Evolutionary conservation across 441 rosid genomes (phyloP).

Genomic region (Lepidium campestre): DNA sequence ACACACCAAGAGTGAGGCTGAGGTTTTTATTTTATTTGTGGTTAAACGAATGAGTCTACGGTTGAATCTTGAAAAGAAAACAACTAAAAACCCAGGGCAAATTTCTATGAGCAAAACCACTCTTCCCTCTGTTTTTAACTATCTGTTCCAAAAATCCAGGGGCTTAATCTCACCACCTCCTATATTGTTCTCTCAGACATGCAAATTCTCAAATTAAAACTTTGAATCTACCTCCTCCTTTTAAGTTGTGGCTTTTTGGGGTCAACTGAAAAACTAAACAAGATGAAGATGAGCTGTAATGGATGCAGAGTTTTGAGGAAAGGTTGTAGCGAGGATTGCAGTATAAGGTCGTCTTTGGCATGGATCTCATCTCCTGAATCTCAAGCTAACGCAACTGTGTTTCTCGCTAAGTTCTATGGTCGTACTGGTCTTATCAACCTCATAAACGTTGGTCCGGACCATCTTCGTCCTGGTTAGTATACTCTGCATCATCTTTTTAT

Average conservation of each 20-base stretch:
- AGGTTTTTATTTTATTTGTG: too few species aligned
- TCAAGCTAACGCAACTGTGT: constrained; percentile 58
- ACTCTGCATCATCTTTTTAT: too few species aligned
- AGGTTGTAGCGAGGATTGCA: constrained; percentile 48
- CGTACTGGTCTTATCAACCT: constrained; percentile 60
- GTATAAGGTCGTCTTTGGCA: constrained; percentile 44
- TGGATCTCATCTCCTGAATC: constrained; percentile 51
- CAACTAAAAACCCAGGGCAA: too few species aligned
- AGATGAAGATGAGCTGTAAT: constrained; percentile 59
- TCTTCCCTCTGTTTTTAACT: constrained; percentile 6
- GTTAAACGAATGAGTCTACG: too few species aligned
- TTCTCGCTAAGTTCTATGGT: constrained; percentile 59
- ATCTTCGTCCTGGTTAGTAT: constrained; percentile 53
- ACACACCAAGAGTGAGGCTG: too few species aligned
- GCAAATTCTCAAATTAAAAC: background rate
- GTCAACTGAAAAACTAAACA: background rate
- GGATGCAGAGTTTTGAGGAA: constrained; percentile 58
- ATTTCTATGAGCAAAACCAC: background rate
- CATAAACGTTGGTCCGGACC: constrained; percentile 50
- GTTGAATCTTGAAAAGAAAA: too few species aligned
- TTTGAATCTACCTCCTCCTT: background rate
- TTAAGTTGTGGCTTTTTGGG: background rate
- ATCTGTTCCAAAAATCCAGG: constrained; percentile 33
- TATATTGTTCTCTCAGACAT: background rate
- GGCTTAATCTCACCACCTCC: constrained; percentile 18